Evolutionary conservation across 768 basidiomycete genomes (phyloP), one percentile per base, ranked within the genome.

Genomic region (Mycena epipterygia): DNA sequence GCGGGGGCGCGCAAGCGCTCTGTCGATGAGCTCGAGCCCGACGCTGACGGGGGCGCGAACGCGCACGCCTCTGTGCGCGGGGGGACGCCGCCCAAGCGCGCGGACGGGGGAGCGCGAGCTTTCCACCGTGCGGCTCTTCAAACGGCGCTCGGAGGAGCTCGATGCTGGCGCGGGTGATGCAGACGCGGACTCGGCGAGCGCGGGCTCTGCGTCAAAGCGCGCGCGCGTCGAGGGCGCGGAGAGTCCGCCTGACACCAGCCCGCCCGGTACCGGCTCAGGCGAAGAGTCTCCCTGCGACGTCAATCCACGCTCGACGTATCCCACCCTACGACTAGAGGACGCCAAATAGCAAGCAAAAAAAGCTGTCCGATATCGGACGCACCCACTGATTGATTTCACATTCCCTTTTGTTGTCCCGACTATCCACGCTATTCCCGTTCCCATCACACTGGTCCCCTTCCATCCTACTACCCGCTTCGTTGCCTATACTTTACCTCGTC

Each of bases 1-100:
- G 39, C 35, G 35, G 35, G 35, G 51, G 53, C 33, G 60, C 51
- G 64, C 35, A 77, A 80, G 77, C 29, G 80, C 48, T 78, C 76
- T 0, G 75, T 73, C 35, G 77, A 81, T 32, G 83, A 81, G 60
- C 79, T 82, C 8, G 80, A 80, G 46, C 78, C 81, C 8, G 79
- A 79, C 44, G 78, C 76, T 39, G 79, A 75, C 29, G 81, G 35
- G n/a, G 35, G 35, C 14, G 35, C 79, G 39, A 70, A 65, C 56
- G 72, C 64, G 52, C 63, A 51, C 35, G 76, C 51, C 37, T 51
- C 25, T 65, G 72, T 62, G 67, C 48, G 71, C 27, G 77, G 67
- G 37, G 79, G 74, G 35, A 6, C 8, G 14, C 8, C 35, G 35
- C 35, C 35, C 8, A n/a, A n/a, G n/a, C n/a, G n/a, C n/a, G n/a